These are phyloP conservation scores for Ophiosphaerella korrae DNA, from an alignment of 2,329 filamentous ascomycete genomes.

Conservation along the genomic window DNA sequence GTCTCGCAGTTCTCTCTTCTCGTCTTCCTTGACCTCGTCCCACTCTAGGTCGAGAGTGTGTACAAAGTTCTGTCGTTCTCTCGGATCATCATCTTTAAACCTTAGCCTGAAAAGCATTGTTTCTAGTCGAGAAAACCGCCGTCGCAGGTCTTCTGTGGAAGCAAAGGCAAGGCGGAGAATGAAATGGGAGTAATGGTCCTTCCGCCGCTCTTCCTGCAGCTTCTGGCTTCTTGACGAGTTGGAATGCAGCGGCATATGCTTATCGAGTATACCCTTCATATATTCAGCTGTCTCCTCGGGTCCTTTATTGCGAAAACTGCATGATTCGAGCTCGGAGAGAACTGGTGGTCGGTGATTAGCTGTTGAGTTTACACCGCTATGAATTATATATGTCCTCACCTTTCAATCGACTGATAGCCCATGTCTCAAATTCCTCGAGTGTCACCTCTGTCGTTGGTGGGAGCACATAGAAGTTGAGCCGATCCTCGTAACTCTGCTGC, in stretches of 20 bases:
- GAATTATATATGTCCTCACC: constrained; percentile 47
- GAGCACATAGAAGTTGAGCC: constrained; percentile 88
- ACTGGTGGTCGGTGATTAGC: constrained; percentile 55
- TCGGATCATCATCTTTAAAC: constrained; percentile 74
- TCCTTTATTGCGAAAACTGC: constrained; percentile 89
- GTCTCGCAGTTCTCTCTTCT: constrained; percentile 70
- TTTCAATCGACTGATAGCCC: constrained; percentile 91
- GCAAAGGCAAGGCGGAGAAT: constrained; percentile 93
- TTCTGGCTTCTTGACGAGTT: constrained; percentile 68
- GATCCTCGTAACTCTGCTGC: constrained; percentile 78
- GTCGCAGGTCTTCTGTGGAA: constrained; percentile 84
- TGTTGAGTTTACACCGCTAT: fast-evolving
- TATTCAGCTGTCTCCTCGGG: constrained; percentile 80
- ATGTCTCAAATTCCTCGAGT: constrained; percentile 97
- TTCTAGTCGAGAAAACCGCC: constrained; percentile 85
- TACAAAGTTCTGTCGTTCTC: constrained; percentile 78
- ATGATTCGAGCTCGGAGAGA: constrained; percentile 87
- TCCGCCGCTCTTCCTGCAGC: constrained; percentile 77
- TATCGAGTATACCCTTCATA: constrained; percentile 85
- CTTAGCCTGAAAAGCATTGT: constrained; percentile 86
- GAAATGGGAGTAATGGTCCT: constrained; percentile 98
- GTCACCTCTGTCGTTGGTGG: constrained; percentile 94
- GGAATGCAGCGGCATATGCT: constrained; percentile 79
- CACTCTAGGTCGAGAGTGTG: constrained; percentile 79
- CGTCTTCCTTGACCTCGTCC: constrained; percentile 79